These are phyloP conservation scores for Russula sp. DNA, from an alignment of 768 basidiomycete genomes.

Conservation along the genomic window DNA sequence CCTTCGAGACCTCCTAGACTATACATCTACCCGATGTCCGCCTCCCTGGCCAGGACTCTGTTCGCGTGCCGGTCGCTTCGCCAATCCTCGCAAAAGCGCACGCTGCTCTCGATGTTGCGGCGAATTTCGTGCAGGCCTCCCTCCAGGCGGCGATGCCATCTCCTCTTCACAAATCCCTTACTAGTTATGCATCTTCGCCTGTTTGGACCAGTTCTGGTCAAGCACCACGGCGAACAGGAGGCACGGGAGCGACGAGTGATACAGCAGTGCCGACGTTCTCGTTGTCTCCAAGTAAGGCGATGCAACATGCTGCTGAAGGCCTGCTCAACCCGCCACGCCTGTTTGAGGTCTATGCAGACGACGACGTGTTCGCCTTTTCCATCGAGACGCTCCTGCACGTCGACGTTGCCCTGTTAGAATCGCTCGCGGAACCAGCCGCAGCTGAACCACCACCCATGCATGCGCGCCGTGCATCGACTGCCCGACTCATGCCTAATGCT, in stretches of 20 bases:
- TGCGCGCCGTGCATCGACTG: constrained; percentile 34
- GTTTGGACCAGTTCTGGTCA: constrained; percentile 57
- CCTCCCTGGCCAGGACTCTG: constrained; percentile 26
- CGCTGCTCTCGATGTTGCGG: constrained; percentile 54
- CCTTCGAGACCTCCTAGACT: constrained; percentile 54
- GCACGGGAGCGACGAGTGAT: constrained; percentile 38
- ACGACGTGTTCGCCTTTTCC: constrained; percentile 86
- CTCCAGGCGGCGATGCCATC: constrained; percentile 81
- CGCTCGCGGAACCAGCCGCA: constrained; percentile 38
- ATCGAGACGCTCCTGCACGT: constrained; percentile 74
- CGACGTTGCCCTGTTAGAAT: constrained; percentile 48
- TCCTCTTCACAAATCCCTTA: constrained; percentile 57
- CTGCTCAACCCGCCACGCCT: constrained; percentile 86
- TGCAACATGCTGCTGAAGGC: constrained; percentile 90
- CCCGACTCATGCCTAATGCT: constrained; percentile 6
- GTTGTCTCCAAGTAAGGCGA: constrained; percentile 80
- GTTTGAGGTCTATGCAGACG: constrained; percentile 91
- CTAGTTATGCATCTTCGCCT: constrained; percentile 53
- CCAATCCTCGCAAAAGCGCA: constrained; percentile 51
- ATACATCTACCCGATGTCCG: constrained; percentile 39
- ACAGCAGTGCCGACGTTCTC: constrained; percentile 87
- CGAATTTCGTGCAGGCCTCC: constrained; percentile 66
- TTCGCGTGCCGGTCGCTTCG: constrained; percentile 26
- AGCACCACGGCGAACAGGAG: constrained; percentile 39
- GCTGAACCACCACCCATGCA: constrained; percentile 19